Conservation (phyloP, 108 stramenopile species). For the Fragilariopsis cylindrus region DNA sequence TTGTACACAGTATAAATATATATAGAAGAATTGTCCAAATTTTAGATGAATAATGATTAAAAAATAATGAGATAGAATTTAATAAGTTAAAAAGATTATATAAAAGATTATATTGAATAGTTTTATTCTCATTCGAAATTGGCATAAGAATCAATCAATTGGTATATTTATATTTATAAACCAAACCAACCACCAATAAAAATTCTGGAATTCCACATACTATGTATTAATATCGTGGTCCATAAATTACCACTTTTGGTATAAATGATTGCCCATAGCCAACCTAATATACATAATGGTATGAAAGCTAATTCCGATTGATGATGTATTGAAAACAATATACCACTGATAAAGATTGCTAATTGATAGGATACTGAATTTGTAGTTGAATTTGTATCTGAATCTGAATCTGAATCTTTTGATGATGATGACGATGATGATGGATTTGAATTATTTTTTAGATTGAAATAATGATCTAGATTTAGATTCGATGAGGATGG, state of each 20-base stretch:
- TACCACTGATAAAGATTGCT: slow-evolving; percentile 70
- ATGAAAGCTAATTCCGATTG: slow-evolving; percentile 77
- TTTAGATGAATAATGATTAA: no score
- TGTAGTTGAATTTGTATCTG: background rate
- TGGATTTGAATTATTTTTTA: background rate
- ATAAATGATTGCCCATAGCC: slow-evolving; percentile 87
- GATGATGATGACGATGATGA: no score
- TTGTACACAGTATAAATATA: no score
- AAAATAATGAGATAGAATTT: no score
- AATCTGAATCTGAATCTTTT: no score
- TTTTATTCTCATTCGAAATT: no score
- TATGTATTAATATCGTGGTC: slow-evolving; percentile 88
- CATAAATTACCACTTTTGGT: slow-evolving; percentile 79
- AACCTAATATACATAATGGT: slow-evolving; percentile 87
- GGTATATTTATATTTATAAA: slow-evolving; percentile 52
- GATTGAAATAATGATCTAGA: background rate
- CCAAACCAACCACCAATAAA: slow-evolving; percentile 92
- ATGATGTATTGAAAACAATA: slow-evolving; percentile 89
- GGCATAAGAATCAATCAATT: no score
- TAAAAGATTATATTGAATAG: no score
- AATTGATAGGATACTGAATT: background rate
- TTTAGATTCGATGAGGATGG: background rate
- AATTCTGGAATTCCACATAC: slow-evolving; percentile 93
- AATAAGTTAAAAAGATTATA: no score
- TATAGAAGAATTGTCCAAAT: no score